Evolutionary conservation across 306 rosid genomes (phyloP), one percentile per base, ranked within the genome.

Genomic region (Gleditsia sinensis): DNA sequence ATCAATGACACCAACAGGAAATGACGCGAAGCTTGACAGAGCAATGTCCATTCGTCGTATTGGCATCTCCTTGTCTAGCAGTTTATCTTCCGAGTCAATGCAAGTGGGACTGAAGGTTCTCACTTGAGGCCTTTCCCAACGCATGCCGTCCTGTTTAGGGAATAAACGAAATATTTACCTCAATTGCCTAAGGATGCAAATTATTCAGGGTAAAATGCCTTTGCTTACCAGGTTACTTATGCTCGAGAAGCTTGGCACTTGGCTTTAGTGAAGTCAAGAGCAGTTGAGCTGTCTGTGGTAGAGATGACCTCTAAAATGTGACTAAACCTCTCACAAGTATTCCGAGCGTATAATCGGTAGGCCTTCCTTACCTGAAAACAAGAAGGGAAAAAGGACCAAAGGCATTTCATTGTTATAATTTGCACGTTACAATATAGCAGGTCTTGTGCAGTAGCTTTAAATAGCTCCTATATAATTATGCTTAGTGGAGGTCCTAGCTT

Each of bases 21-120:
- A 75, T 3, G 88, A 75, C 75, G 81, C 14, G 68, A 65, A 78
- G 16, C 71, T 79, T 21, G 90, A 83, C 54, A 88, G 54, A 65
- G 97, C 97, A 51, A 85, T 77, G 56, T 81, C 90, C 90, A 91
- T 91, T 42, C 94, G 96, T 58, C 83, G 81, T 9, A 94, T 21
- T 14, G 89, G 80, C 23, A 80, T 46, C 78, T 86, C 96, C 64
- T 71, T 61, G 59, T 74, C 79, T 63, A 72, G 89, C 67, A 86
- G 51, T 33, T 78, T 85, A 19, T 78, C 83, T 62, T 74, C 86
- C 69, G 62, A 51, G 53, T 77, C 75, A 67, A 51, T 65, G 68
- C 63, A 59, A 19, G 62, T 48, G 8, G 83, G 75, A 30, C 69
- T 75, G 11, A 73, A 72, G 45, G 82, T 12, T 60, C 25, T 80